Evolutionary conservation across 2,329 filamentous ascomycete genomes (phyloP), one percentile per base, ranked within the genome.

Genomic region (Mycosphaerella sp.): DNA sequence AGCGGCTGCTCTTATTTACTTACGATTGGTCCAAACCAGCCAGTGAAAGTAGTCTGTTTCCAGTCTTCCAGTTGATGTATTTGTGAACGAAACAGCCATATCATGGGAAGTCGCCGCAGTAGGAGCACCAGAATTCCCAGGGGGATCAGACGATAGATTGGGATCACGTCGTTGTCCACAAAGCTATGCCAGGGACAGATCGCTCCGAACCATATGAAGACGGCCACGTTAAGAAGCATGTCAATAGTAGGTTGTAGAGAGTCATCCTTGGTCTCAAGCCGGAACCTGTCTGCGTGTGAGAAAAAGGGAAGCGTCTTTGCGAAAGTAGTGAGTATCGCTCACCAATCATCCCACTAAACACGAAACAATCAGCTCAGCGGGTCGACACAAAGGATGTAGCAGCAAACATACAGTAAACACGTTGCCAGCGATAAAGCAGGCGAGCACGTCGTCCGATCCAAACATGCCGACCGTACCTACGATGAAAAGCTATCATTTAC

Each of bases 161-260:
- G 81, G 26, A 95, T 83, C 12, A 93, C 78, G 7, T 74, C 67
- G 67, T 87, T 92, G 61, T 77, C 62, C 0, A 78, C 70, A 61
- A 96, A 95, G 26, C 73, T 74, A 4, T 75, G 69, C 91, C 91
- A 96, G 0, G 91, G 91, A 55, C 86, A 88, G 9, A 91, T 81
- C 0, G 89, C 88, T 3, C 90, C 90, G 63, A 55, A 92, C 90
- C 89, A 96, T 71, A 95, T 82, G 69, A 96, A 96, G 39, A 96
- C 80, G 14, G 84, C 78, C 3, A 95, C 82, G 67, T 96, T 96
- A 54, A 96, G 83, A 1, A 96, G 78, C 89, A 95, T 95, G 69
- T 96, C 90, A 44, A 96, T 87, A 0, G 90, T 95, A 0, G 90
- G 90, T 67, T 96, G 90, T n/a, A 96, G 79, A 1, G 87, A 91